Percentiles rank a stretch among this genome's conserved stretches.
phyloP scores from a whole-genome alignment of 1,284 basidiomycete species.

The Marasmius oreades region DNA sequence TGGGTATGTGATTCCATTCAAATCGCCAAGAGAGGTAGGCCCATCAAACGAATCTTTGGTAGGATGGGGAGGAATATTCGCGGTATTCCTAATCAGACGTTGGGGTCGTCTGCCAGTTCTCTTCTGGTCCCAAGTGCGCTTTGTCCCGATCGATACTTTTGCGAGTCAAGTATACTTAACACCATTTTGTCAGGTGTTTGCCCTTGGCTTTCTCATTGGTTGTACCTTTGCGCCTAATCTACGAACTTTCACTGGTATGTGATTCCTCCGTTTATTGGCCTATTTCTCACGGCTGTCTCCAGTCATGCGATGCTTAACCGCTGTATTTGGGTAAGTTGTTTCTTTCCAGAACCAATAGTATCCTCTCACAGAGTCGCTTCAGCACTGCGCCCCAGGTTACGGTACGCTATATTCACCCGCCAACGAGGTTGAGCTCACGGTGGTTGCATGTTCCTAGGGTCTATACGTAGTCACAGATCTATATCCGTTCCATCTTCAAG shows the following conservation, averaged over 20 bases:
- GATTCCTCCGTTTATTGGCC: not conserved
- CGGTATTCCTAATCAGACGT: conserved; percentile 14
- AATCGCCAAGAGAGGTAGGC: conserved; percentile 22
- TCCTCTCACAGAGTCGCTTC: conserved; percentile 7
- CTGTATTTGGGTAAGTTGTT: conserved; percentile 57
- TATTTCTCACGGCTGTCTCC: conserved; percentile 6
- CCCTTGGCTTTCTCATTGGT: conserved; percentile 49
- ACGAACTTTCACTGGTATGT: conserved; percentile 45
- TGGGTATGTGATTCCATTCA: conserved; percentile 36
- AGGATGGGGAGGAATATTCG: conserved; percentile 29
- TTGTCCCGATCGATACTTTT: not conserved
- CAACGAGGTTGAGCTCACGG: not conserved
- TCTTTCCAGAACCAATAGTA: not conserved
- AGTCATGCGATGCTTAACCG: conserved; percentile 71
- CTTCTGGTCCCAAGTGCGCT: conserved; percentile 47
- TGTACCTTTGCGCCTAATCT: conserved; percentile 58
- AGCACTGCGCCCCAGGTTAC: conserved; percentile 70
- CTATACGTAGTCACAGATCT: conserved; percentile 66
- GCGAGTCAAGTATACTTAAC: not conserved
- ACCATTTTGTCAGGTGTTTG: conserved; percentile 34
- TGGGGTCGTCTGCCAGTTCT: conserved; percentile 13
- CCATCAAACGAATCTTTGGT: conserved; percentile 54
- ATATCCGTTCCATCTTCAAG: conserved; percentile 74
- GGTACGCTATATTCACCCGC: conserved; percentile 31
- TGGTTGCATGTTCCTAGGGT: conserved; percentile 36